Percentiles rank a stretch among this genome's conserved stretches.
Conservation (phyloP, 306 rosid species). For the Trichosanthes truncata region DNA sequence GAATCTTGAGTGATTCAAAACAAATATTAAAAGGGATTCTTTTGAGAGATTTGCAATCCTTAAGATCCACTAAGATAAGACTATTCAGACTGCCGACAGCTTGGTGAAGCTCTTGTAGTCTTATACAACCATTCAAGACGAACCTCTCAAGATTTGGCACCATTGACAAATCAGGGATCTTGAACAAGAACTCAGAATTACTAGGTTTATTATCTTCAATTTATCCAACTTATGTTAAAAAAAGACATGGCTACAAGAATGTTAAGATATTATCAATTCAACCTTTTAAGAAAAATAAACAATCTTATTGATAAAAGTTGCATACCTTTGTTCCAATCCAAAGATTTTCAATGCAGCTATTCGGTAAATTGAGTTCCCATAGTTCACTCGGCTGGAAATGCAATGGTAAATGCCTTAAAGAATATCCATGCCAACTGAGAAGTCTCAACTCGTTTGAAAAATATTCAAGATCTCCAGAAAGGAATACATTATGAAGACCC, state of each 20-base stretch:
- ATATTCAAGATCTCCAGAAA: slow-evolving; percentile 12
- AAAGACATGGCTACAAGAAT: not conserved
- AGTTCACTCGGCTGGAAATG: slow-evolving; percentile 23
- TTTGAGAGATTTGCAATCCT: not conserved
- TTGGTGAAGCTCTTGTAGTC: not conserved
- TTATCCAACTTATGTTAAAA: not conserved
- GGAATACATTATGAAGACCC: slow-evolving; percentile 10
- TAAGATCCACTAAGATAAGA: not conserved
- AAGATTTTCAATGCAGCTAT: slow-evolving; percentile 11
- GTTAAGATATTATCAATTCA: not conserved
- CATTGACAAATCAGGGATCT: slow-evolving; percentile 2
- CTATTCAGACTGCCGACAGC: not conserved
- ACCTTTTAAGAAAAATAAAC: not conserved
- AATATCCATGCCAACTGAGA: slow-evolving; percentile 26
- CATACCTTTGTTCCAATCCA: slow-evolving; percentile 12
- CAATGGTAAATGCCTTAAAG: slow-evolving; percentile 16
- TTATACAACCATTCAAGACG: slow-evolving; percentile 10
- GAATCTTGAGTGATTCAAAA: not conserved
- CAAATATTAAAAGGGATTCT: not conserved
- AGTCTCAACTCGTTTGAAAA: slow-evolving; percentile 26
- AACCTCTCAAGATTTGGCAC: slow-evolving; percentile 13
- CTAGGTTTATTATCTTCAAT: slow-evolving; percentile 3
- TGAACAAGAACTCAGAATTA: not conserved
- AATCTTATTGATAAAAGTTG: not conserved
- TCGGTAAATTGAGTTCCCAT: slow-evolving; percentile 14